Evolutionary conservation across 257 asterid species (phyloP).

Genomic region (Linaria vulgaris): DNA sequence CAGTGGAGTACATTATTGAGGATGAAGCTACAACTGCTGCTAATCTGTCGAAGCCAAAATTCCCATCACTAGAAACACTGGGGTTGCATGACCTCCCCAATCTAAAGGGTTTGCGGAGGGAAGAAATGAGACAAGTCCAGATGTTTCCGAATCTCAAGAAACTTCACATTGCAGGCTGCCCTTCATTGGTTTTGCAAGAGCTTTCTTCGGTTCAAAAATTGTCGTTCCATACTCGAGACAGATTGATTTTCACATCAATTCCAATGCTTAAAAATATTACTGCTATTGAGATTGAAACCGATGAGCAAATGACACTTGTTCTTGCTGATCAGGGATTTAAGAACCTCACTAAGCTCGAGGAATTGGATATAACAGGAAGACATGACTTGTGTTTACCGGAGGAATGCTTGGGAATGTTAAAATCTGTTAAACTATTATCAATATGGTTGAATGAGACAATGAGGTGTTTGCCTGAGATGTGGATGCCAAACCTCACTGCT

Average conservation of each 20-base stretch:
- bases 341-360: slow-evolving; percentile 13
- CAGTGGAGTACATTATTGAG: slow-evolving; percentile 21
- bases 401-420: slow-evolving; percentile 9
- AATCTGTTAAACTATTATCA: background rate
- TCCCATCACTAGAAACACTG: slow-evolving; percentile 9
- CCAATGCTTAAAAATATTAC: slow-evolving; percentile 6
- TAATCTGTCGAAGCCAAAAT: background rate
- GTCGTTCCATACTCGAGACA: background rate
- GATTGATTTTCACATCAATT: slow-evolving; percentile 18
- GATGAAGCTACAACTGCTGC: slow-evolving; percentile 4
- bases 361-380: background rate
- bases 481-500: slow-evolving; percentile 14
- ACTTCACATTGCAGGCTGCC: background rate
- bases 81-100: background rate
- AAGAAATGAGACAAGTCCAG: background rate
- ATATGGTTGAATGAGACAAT: background rate
- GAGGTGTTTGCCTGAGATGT: background rate
- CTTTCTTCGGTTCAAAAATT: slow-evolving; percentile 17
- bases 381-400: background rate
- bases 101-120: slow-evolving; percentile 24
- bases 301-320: background rate
- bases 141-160: slow-evolving; percentile 19
- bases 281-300: background rate
- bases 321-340: background rate
- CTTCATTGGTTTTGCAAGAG: slow-evolving; percentile 8